These are phyloP conservation scores for Mucor plumbeus DNA, from an alignment of 371 early-diverging fungal species.

Conservation along the genomic window DNA sequence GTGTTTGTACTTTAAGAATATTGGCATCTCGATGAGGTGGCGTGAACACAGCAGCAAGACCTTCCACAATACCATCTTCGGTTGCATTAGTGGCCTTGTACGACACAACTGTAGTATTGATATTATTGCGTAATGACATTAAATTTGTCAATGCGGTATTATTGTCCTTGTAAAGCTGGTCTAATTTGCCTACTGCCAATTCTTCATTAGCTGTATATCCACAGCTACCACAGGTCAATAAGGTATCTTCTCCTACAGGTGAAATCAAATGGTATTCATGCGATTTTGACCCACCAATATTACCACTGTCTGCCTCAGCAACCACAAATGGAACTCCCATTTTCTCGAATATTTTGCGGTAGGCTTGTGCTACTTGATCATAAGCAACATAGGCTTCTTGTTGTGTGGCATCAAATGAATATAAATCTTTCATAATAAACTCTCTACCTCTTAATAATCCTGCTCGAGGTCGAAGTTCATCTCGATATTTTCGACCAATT, in stretches of 20 bases:
- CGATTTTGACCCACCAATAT: slow-evolving; percentile 87
- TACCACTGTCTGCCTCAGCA: slow-evolving; percentile 92
- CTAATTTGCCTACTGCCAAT: slow-evolving; percentile 45
- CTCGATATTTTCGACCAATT: slow-evolving; percentile 86
- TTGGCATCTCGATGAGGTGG: slow-evolving; percentile 32
- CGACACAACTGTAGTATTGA: slow-evolving; percentile 6
- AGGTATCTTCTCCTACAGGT: slow-evolving; percentile 81
- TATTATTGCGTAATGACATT: not conserved
- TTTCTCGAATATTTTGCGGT: slow-evolving; percentile 72
- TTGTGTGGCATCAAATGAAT: slow-evolving; percentile 81
- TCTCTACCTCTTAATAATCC: slow-evolving; percentile 88
- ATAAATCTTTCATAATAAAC: slow-evolving; percentile 95
- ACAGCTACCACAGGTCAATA: slow-evolving; percentile 74
- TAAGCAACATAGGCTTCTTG: slow-evolving; percentile 77
- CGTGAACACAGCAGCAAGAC: slow-evolving; percentile 32
- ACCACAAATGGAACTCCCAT: slow-evolving; percentile 82
- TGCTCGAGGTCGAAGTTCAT: slow-evolving; percentile 83
- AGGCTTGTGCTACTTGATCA: slow-evolving; percentile 72
- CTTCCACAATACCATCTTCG: slow-evolving; percentile 1
- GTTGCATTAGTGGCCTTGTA: not conserved
- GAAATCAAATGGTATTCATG: slow-evolving; percentile 90
- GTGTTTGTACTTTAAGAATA: slow-evolving; percentile 38
- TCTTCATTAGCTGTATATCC: slow-evolving; percentile 87
- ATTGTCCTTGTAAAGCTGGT: not conserved
- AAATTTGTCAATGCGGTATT: not conserved